Evolutionary conservation across 2,329 filamentous ascomycete species (phyloP).

Genomic region (Ophiostoma himal-ulmi): DNA sequence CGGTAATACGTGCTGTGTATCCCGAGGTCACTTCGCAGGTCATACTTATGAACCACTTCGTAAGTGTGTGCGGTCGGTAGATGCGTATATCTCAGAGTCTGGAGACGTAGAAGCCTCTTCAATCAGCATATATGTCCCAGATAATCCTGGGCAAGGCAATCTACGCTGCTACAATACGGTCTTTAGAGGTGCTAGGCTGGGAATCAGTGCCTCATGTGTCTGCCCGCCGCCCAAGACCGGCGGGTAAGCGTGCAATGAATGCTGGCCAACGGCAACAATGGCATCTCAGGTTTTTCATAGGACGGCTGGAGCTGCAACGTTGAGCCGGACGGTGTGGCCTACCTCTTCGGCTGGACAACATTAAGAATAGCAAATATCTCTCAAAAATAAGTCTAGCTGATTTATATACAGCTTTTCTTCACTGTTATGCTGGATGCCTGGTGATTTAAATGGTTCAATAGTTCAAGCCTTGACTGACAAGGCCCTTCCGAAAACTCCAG

Average conservation of each 20-base stretch:
- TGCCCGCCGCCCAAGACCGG: not conserved
- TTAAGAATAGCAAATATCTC: not conserved
- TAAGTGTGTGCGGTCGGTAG: too few relatives aligned
- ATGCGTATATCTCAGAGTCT: too few relatives aligned
- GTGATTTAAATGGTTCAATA: not conserved
- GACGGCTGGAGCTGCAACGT: not conserved
- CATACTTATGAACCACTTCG: too few relatives aligned
- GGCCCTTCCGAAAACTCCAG: not conserved
- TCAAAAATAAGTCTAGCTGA: not conserved
- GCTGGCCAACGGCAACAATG: not conserved
- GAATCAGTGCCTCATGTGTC: not conserved
- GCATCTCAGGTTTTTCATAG: not conserved
- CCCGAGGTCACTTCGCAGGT: too few relatives aligned
- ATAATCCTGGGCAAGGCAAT: too few relatives aligned
- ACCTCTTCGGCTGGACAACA: not conserved
- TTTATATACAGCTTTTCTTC: not conserved
- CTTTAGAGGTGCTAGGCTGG: not conserved
- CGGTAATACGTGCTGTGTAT: too few relatives aligned
- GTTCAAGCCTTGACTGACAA: not conserved
- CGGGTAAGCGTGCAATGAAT: not conserved
- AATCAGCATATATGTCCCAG: too few relatives aligned
- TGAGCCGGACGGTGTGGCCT: not conserved
- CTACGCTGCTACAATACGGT: too few relatives aligned
- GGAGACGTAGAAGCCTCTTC: too few relatives aligned
- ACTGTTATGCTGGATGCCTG: not conserved